Evolutionary conservation across 2,329 filamentous ascomycete species (phyloP).

Genomic region (Colletotrichum navitas): DNA sequence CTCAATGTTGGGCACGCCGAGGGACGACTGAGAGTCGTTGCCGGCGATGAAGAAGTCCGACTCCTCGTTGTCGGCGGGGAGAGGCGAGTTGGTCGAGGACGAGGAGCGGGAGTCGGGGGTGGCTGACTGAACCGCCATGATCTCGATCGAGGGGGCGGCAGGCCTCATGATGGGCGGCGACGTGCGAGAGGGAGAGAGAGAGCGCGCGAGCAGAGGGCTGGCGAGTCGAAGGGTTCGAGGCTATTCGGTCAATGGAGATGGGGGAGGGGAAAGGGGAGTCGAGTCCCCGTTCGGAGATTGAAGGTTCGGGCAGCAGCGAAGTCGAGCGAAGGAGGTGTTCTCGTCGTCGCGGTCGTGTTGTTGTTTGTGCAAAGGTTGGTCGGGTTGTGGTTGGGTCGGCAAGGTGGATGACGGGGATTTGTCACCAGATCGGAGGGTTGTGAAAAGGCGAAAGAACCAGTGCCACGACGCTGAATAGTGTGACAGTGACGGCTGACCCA

Average conservation of each 20-base stretch:
- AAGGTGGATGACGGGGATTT: constrained; percentile 32
- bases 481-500: constrained; percentile 37
- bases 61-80: constrained; percentile 85
- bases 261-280: constrained; percentile 26
- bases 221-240: constrained; percentile 27
- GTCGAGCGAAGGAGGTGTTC: background rate
- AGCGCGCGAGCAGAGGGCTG: constrained; percentile 13
- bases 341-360: constrained; percentile 4
- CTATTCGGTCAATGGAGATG: constrained; percentile 23
- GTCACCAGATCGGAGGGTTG: constrained; percentile 34
- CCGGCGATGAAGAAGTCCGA: constrained; percentile 91
- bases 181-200: background rate
- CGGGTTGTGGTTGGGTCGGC: constrained; percentile 17
- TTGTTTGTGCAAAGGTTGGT: constrained; percentile 8
- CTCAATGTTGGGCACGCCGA: constrained; percentile 83
- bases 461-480: constrained; percentile 31
- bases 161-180: constrained; percentile 45
- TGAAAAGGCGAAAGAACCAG: constrained; percentile 17
- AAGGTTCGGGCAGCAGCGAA: constrained; percentile 2
- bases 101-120: constrained; percentile 66
- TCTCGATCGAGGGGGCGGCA: constrained; percentile 47
- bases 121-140: constrained; percentile 45
- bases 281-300: constrained; percentile 25
- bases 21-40: constrained; percentile 94
- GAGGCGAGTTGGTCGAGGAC: constrained; percentile 81